A percentile compares a stretch with the other conserved stretches of the same genome.
Conservation (phyloP, 352 stramenopile genomes). For the Globisporangium cederbergense region DNA sequence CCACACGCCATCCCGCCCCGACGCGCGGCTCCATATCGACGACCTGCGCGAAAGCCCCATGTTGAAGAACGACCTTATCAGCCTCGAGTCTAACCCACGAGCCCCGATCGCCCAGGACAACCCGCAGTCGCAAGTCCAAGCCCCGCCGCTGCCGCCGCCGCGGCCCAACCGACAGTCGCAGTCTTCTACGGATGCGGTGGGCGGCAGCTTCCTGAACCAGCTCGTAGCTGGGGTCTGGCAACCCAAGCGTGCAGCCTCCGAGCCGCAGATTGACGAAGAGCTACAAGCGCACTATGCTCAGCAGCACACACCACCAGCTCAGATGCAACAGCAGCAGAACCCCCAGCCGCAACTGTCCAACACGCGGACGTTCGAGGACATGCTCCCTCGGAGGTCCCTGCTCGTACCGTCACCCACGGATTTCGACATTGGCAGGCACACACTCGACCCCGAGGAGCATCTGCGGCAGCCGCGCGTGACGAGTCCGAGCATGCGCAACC, state of each 20-base stretch:
- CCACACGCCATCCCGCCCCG: neutral
- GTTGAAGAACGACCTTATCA: neutral
- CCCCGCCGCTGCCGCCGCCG: neutral
- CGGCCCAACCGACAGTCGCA: neutral
- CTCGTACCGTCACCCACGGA: conserved; percentile 21
- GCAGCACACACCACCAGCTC: neutral
- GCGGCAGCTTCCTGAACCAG: conserved; percentile 7
- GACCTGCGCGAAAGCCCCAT: conserved; percentile 10
- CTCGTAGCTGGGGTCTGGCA: conserved; percentile 5
- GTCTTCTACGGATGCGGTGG: neutral
- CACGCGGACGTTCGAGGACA: conserved; percentile 24
- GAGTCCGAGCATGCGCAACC: conserved; percentile 27
- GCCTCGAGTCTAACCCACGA: neutral
- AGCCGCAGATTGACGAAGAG: neutral
- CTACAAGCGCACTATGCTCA: neutral
- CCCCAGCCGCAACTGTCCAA: neutral
- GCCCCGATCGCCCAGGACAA: neutral
- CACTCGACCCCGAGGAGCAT: conserved; percentile 25
- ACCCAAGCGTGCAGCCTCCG: neutral
- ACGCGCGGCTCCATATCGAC: conserved; percentile 13
- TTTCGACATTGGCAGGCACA: conserved; percentile 22
- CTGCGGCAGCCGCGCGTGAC: conserved; percentile 17
- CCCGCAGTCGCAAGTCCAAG: neutral
- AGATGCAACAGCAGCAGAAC: neutral
- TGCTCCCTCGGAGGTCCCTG: conserved; percentile 30